Evolutionary conservation across 2,329 filamentous ascomycete species (phyloP), one percentile per base, ranked within the genome.

Genomic region (Monilinia aucupariae): DNA sequence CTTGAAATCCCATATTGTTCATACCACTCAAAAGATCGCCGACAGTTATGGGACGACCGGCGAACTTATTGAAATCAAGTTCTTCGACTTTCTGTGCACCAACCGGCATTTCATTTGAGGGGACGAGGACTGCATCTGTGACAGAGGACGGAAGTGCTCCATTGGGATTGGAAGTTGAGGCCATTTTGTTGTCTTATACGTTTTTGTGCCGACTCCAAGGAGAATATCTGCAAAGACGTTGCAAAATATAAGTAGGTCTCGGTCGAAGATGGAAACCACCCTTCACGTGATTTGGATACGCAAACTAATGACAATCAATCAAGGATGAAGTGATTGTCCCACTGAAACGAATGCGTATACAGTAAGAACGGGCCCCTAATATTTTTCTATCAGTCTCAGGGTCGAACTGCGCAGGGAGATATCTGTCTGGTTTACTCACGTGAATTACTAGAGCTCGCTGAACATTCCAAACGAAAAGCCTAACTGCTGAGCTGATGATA

Each of bases 41-140:
- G 59, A 90, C 92, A 0, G 92, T 96, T 72, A 97, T 88, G 66
- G 88, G 84, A 62, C 83, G 82, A 45, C 85, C 82, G 64, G 85
- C 86, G 76, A 92, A 85, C 59, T 88, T 82, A 78, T 97, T 89
- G 78, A 97, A 99, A 74, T 99, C 93, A 66, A 97, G 84, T 71
- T 96, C 94, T 74, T 89, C 85, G 43, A 99, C 93, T 74, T 90
- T 84, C 68, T 87, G 85, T n/a, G 90, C 85, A 53, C 83, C 88
- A 61, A 86, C 82, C 20, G 93, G 90, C 74, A 96, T 86, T 61
- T 90, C 89, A 63, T 89, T 87, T 1, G 93, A 97, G 56, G 88
- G 82, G 69, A 93, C 89, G 59, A 97, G 81, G 53, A 97, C 93
- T 37, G 93, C 93, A 74, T 89, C 85, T 54, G 87, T 90, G 63